phyloP scores from a whole-genome alignment of 2,329 filamentous ascomycete species.

The Botrytis medusae region DNA sequence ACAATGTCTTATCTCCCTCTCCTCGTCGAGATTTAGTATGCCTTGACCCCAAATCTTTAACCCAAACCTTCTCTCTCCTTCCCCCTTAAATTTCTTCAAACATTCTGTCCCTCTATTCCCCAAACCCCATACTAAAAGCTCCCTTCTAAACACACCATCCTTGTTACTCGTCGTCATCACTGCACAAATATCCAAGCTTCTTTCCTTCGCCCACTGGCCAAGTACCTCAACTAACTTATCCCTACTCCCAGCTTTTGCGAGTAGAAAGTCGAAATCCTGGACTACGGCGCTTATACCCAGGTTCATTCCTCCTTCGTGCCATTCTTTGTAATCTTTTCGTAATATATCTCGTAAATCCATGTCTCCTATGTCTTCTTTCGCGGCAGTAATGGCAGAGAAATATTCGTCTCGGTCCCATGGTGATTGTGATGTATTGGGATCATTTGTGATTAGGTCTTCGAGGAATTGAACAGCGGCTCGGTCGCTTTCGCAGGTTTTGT shows the following conservation, averaged over 20 bases:
- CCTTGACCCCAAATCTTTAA: constrained; percentile 56
- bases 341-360: constrained; percentile 66
- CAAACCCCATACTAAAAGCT: constrained; percentile 67
- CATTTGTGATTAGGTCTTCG: constrained; percentile 46
- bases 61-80: constrained; percentile 50
- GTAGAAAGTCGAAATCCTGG: constrained; percentile 60
- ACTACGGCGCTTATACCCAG: constrained; percentile 70
- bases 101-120: constrained; percentile 50
- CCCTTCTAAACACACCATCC: constrained; percentile 58
- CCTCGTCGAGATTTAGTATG: constrained; percentile 36
- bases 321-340: constrained; percentile 83
- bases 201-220: constrained; percentile 54
- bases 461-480: constrained; percentile 57
- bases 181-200: constrained; percentile 59
- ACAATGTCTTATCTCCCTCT: constrained; percentile 52
- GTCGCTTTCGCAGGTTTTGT: constrained; percentile 67
- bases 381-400: constrained; percentile 57
- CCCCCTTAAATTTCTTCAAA: constrained; percentile 54
- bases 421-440: constrained; percentile 5
- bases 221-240: constrained; percentile 51
- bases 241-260: constrained; percentile 51
- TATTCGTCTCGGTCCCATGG: constrained; percentile 56
- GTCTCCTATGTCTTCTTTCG: constrained; percentile 66
- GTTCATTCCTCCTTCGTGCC: constrained; percentile 55
- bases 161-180: constrained; percentile 68